phyloP scores from a whole-genome alignment of 768 basidiomycete genomes.

The Kwoniella botswanensis region DNA sequence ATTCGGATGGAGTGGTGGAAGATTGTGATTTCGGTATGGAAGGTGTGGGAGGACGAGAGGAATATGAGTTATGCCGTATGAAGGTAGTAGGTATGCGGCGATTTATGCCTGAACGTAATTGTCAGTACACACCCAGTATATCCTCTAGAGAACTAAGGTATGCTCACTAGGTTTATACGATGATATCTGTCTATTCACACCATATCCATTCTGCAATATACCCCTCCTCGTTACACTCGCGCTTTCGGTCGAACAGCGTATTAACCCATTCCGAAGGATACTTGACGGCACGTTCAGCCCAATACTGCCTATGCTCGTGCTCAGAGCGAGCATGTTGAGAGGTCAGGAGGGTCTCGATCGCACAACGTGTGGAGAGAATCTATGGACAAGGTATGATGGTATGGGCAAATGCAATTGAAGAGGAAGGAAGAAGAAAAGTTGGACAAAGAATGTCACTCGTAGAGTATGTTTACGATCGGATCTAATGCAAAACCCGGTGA shows the following conservation, averaged over 20 bases:
- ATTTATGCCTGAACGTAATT: background rate
- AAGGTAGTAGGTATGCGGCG: background rate
- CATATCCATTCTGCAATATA: background rate
- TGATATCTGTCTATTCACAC: background rate
- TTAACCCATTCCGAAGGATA: slow-evolving; percentile 1
- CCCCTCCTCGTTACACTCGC: background rate
- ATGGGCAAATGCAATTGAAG: background rate
- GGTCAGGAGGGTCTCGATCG: background rate
- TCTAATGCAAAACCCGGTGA: slow-evolving; percentile 1
- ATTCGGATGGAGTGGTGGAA: background rate
- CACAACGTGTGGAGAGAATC: background rate
- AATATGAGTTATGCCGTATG: slow-evolving; percentile 11
- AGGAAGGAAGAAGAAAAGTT: background rate
- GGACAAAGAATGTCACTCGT: background rate
- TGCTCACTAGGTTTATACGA: background rate
- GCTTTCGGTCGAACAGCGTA: slow-evolving; percentile 1
- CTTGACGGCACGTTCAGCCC: background rate
- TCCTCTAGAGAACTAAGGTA: background rate
- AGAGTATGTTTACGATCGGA: background rate
- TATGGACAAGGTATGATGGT: background rate
- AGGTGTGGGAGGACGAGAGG: background rate
- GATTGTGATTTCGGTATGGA: background rate
- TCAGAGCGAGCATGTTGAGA: background rate
- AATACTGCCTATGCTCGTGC: background rate
- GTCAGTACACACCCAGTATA: background rate